Base-by-base conservation (phyloP, 768 basidiomycete species). In the Lepiota brunneoincarnata region DNA sequence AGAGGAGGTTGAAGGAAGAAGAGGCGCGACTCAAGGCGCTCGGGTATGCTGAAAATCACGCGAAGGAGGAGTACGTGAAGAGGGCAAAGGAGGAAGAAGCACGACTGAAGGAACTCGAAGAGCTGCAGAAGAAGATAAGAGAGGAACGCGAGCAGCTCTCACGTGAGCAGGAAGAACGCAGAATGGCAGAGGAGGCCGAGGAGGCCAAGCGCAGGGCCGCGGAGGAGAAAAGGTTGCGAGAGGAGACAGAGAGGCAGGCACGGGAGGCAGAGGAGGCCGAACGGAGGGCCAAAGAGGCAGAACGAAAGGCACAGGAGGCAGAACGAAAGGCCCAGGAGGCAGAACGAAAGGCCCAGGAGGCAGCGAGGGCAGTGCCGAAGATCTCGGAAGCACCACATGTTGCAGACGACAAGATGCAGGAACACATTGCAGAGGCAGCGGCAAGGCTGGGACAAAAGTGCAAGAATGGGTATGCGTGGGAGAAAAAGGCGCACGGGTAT, bases 391-490 rank as follows among this genome's bases (percentile, higher is more conserved):
- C 51, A 2, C 51, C 51, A 12, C 18, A 35, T 6, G 51, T 52
- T 12, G 51, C 51, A 14, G 51, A 52, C n/a, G 51, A 44, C 2
- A 23, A 44, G 15, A 37, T 52, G 51, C 51, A 52, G 35, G 51
- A 52, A 36, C 51, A 52, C 24, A 52, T 52, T 37, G 42, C 51
- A 20, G 35, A 35, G 23, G 26, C 26, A 1, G 51, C 51, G 6
- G 42, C 23, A 2, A 42, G 35, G 42, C 51, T 52, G 35, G 51
- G 42, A 4, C 51, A 52, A 23, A 52, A 52, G 43, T 45, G 51
- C 51, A 52, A 52, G 35, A 52, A 52, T 20, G 51, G 51, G 34
- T 52, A 52, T 24, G 51, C 51, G 35, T 52, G 51, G 51, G 51
- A 52, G 51, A 52, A 52, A 28, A 44, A 44, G 51, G 42, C 51